Evolutionary conservation across 1,139 yeast species (phyloP), one percentile per base, ranked within the genome.

Genomic region (Diutina mesorugosa): DNA sequence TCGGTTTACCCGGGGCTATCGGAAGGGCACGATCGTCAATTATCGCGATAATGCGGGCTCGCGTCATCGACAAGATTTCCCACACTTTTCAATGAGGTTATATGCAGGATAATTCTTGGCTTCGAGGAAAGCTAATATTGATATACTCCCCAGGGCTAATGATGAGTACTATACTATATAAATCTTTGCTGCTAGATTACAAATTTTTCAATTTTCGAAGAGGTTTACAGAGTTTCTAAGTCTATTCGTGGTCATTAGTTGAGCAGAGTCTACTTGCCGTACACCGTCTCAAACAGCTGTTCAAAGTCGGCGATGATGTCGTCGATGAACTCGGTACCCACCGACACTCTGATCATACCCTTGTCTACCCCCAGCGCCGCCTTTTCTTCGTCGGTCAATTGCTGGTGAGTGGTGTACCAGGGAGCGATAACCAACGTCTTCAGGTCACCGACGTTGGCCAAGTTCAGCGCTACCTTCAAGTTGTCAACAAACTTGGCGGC

Each of bases 401-500:
- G 98, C 69, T 90, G 90, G 72, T 93, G 99, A 29, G 98, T 93
- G 56, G 98, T 93, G 73, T 81, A 90, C 77, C 85, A 90, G 62
- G 98, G 99, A 59, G 97, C 91, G 71, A 93, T 91, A 58, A 91
- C 95, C 68, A 93, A 80, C 52, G 98, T 89, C 77, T 91, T 93
- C 56, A 91, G 83, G 68, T 93, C 99, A 68, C 99, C 98, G 59
- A 93, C 97, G 66, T 93, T 93, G 58, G 99, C 98, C 69, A 93
- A 81, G 75, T 90, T 89, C 46, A 96, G 85, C 58, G 96, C 95
- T 58, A 93, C 73, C 71, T 89, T 80, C 70, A 93, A 81, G 62
- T 72, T 73, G 70, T 90, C 97, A 59, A 89, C 97, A 60, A 90
- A 88, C 64, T 76, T 79, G 55, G 91, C 91, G 64, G 95, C 90